Percentiles rank a stretch among this genome's conserved stretches.
These are phyloP conservation scores for Linnemannia schmuckeri DNA, from an alignment of 192 early-diverging fungal genomes.

Conservation along the genomic window DNA sequence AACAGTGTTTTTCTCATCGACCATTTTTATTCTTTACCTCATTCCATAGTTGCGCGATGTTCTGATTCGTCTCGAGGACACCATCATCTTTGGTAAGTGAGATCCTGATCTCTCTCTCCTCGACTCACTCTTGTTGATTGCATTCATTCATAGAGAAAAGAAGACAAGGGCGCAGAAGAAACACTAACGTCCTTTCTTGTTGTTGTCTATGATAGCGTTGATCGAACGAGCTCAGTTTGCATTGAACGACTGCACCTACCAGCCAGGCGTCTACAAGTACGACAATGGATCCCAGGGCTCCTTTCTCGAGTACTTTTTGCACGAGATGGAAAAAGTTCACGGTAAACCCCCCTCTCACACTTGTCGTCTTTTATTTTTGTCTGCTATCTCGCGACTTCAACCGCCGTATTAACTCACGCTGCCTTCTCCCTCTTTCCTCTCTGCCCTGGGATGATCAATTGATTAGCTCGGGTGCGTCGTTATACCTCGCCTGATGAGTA, in stretches of 20 bases:
- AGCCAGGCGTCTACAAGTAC: constrained; percentile 74
- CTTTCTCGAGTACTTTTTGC: constrained; percentile 92
- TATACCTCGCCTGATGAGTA: constrained; percentile 91
- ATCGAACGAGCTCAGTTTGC: constrained; percentile 96
- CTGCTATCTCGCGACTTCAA: constrained; percentile 73
- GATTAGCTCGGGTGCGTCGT: constrained; percentile 29
- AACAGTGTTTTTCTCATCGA: no score
- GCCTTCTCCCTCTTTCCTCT: not conserved
- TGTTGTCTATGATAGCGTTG: constrained; percentile 70
- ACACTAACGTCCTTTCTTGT: constrained; percentile 4
- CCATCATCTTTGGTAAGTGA: constrained; percentile 87
- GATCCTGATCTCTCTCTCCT: not conserved
- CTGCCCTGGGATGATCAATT: not conserved
- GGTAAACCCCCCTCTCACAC: constrained; percentile 61
- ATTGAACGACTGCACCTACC: constrained; percentile 86
- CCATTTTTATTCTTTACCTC: not conserved
- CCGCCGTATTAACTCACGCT: constrained; percentile 17
- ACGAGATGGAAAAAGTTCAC: constrained; percentile 93
- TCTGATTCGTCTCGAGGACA: constrained; percentile 95
- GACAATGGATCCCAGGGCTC: constrained; percentile 75
- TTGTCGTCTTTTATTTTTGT: not conserved
- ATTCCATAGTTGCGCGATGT: constrained; percentile 70
- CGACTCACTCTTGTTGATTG: no score
- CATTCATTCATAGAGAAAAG: not conserved
- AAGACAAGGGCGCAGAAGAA: not conserved